Conservation (phyloP, 2,329 filamentous ascomycete genomes). For the Fusarium papillatum region DNA sequence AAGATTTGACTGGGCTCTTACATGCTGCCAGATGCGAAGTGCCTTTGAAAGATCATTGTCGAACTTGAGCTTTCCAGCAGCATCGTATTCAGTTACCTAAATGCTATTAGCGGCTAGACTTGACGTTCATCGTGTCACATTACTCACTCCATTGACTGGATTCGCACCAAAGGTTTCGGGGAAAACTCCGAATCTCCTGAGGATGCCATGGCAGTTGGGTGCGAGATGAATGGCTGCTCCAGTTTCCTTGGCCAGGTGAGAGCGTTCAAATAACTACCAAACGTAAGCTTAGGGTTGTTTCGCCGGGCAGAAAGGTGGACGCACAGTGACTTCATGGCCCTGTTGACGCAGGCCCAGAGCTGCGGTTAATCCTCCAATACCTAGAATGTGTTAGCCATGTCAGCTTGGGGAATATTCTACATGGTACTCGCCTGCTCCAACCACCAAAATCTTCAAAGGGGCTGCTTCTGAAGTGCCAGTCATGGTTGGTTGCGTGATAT, state of each 20-base stretch:
- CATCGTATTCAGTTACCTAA: constrained; percentile 51
- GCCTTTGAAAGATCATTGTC: constrained; percentile 50
- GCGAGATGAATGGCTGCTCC: constrained; percentile 75
- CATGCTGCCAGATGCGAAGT: constrained; percentile 60
- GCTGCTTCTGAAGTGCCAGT: neutral
- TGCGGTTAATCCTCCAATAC: constrained; percentile 63
- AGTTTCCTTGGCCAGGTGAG: constrained; percentile 65
- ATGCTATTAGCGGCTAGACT: too few relatives aligned
- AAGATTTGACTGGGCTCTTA: neutral
- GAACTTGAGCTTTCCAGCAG: constrained; percentile 51
- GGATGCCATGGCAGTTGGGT: constrained; percentile 71
- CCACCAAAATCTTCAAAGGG: constrained; percentile 34
- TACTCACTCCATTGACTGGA: constrained; percentile 46
- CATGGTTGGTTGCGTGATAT: constrained; percentile 10
- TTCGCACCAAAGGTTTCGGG: constrained; percentile 56
- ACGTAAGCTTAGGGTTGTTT: too few relatives aligned
- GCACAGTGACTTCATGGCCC: constrained; percentile 58
- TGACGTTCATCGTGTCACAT: too few relatives aligned
- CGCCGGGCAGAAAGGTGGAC: constrained; percentile 37
- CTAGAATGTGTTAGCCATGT: constrained; percentile 30
- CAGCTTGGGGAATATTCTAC: rapidly evolving
- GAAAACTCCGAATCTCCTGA: constrained; percentile 56
- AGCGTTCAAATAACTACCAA: constrained; percentile 67
- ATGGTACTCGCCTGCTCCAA: constrained; percentile 33
- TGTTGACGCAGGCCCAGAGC: constrained; percentile 63